Percentiles rank a stretch among this genome's conserved stretches.
Conservation (phyloP, 2,329 filamentous ascomycete genomes). For the Pseudocercospora pini-densiflorae region DNA sequence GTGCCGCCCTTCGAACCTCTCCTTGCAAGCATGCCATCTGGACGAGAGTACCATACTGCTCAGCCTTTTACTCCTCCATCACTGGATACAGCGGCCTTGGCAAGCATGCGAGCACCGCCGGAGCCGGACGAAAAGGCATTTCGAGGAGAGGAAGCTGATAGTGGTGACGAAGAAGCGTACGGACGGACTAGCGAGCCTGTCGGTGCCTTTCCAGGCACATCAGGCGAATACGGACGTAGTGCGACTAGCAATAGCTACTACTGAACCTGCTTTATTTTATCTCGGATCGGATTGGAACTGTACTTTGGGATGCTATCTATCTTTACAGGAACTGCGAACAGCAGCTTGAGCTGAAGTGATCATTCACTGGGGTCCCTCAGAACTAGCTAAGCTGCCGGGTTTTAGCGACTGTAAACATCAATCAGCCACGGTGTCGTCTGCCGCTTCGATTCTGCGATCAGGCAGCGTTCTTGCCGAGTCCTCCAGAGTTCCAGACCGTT, state of each 20-base stretch:
- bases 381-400: too few species aligned
- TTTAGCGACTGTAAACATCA: too few species aligned
- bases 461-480: too few species aligned
- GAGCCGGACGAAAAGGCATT: slow-evolving; percentile 52
- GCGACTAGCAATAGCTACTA: slow-evolving; percentile 39
- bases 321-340: too few species aligned
- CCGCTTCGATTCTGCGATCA: too few species aligned
- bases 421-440: too few species aligned
- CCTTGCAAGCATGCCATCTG: slow-evolving; percentile 80
- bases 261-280: background rate
- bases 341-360: too few species aligned
- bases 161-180: slow-evolving; percentile 44
- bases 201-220: slow-evolving; percentile 58
- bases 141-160: slow-evolving; percentile 51
- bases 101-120: slow-evolving; percentile 61
- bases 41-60: slow-evolving; percentile 79
- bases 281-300: too few species aligned
- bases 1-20: slow-evolving; percentile 75
- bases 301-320: too few species aligned
- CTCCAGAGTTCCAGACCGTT: too few species aligned
- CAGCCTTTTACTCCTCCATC: slow-evolving; percentile 69
- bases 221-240: slow-evolving; percentile 35
- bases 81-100: slow-evolving; percentile 67
- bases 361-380: too few species aligned
- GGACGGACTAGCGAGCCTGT: slow-evolving; percentile 41